These are phyloP conservation scores for Thraustochytrium striatum DNA, from an alignment of 352 stramenopile genomes.

Conservation along the genomic window DNA sequence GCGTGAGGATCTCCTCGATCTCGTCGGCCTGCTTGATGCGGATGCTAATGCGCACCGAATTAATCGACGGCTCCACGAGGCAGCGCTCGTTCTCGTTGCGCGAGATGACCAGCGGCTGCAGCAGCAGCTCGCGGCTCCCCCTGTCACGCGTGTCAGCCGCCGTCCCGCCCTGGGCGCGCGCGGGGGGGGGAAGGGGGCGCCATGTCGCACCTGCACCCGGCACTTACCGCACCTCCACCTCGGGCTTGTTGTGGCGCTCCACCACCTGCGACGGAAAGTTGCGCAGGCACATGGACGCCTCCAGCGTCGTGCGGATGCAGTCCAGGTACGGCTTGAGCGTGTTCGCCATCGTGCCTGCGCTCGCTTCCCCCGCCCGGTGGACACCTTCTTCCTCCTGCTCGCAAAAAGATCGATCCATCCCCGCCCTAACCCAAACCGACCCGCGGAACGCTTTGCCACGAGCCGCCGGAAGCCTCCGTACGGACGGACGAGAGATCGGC, in stretches of 20 bases:
- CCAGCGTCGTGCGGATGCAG: slow-evolving; percentile 82
- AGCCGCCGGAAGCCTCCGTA: too few species aligned
- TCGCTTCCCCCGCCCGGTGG: too few species aligned
- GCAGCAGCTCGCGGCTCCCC: slow-evolving; percentile 81
- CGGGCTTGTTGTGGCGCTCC: slow-evolving; percentile 92
- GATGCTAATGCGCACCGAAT: slow-evolving; percentile 90
- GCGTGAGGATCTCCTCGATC: slow-evolving; percentile 85
- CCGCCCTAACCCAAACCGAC: too few species aligned
- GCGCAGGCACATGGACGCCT: slow-evolving; percentile 80
- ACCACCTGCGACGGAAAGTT: slow-evolving; percentile 94
- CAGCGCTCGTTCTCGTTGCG: slow-evolving; percentile 86
- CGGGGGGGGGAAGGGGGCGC: too few species aligned
- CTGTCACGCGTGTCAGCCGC: too few species aligned
- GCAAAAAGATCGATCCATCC: too few species aligned
- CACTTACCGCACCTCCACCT: slow-evolving; percentile 79
- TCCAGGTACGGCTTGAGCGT: slow-evolving; percentile 83
- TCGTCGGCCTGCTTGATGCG: slow-evolving; percentile 91
- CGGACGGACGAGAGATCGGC: too few species aligned
- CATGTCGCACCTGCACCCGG: neutral
- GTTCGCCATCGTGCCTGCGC: slow-evolving; percentile 48
- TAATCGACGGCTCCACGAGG: slow-evolving; percentile 87
- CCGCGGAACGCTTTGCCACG: too few species aligned
- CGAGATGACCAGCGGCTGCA: slow-evolving; percentile 88
- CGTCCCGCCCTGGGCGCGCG: too few species aligned
- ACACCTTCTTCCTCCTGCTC: too few species aligned